phyloP scores from a whole-genome alignment of 768 basidiomycete genomes.

The Lactarius hatsudake region DNA sequence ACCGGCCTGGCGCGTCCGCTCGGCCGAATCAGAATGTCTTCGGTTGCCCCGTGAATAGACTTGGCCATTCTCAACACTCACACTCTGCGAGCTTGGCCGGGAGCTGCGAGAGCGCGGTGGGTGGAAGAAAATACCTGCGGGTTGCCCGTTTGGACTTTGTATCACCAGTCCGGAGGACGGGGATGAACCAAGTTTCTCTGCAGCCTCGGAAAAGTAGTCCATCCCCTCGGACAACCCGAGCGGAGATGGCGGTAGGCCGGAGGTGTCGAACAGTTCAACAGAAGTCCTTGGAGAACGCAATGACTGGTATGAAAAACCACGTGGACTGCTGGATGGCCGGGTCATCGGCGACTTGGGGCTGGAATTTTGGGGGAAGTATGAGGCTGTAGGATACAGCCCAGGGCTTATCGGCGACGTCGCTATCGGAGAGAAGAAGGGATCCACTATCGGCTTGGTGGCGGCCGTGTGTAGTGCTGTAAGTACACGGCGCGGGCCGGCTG shows the following conservation, averaged over 20 bases:
- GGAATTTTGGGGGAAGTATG: slow-evolving; percentile 38
- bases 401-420: slow-evolving; percentile 88
- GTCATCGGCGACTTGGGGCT: slow-evolving; percentile 44
- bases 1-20: slow-evolving; percentile 10
- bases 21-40: slow-evolving; percentile 20
- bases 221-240: slow-evolving; percentile 65
- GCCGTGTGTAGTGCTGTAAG: slow-evolving; percentile 92
- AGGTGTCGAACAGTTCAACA: slow-evolving; percentile 35
- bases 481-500: slow-evolving; percentile 91
- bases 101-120: slow-evolving; percentile 42
- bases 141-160: slow-evolving; percentile 89
- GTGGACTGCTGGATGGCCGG: slow-evolving; percentile 47
- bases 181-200: slow-evolving; percentile 68
- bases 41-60: slow-evolving; percentile 14
- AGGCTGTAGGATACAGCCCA: slow-evolving; percentile 48
- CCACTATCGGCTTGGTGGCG: slow-evolving; percentile 78
- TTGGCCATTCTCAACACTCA: slow-evolving; percentile 11
- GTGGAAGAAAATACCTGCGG: slow-evolving; percentile 95
- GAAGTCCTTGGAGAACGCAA: slow-evolving; percentile 50
- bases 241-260: slow-evolving; percentile 62
- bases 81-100: slow-evolving; percentile 17
- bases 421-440: slow-evolving; percentile 92
- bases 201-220: slow-evolving; percentile 71
- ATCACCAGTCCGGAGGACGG: slow-evolving; percentile 87
- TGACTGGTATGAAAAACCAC: slow-evolving; percentile 63